Conservation (phyloP, 345 rosid genomes). For the Rhizophora apiculata region DNA sequence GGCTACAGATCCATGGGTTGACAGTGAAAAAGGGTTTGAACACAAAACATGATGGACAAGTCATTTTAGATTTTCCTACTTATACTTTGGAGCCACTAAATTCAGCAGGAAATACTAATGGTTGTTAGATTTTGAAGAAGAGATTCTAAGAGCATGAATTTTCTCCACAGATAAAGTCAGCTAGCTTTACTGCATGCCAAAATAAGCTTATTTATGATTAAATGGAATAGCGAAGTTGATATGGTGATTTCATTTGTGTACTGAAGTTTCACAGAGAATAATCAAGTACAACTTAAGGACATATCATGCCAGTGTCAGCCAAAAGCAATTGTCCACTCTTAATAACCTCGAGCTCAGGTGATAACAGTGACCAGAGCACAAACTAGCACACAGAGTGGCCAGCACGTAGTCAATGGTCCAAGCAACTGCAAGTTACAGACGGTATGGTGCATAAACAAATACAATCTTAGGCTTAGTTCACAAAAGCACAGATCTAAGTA, state of each 20-base stretch:
- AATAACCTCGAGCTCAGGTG: background rate
- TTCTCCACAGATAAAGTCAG: too few species aligned
- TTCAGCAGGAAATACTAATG: too few species aligned
- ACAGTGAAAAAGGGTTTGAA: too few species aligned
- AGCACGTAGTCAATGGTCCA: background rate
- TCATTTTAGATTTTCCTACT: too few species aligned
- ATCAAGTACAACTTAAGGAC: background rate
- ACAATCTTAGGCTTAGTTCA: background rate
- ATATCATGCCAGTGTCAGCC: slow-evolving; percentile 5
- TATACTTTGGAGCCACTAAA: too few species aligned
- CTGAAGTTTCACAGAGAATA: background rate
- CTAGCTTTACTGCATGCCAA: too few species aligned
- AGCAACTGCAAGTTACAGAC: background rate
- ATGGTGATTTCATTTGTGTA: background rate
- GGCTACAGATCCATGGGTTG: background rate
- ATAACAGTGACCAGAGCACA: background rate
- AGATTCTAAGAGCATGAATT: too few species aligned
- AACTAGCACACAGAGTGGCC: background rate
- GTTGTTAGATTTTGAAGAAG: too few species aligned
- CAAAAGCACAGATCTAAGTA: background rate
- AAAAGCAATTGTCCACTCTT: slow-evolving; percentile 1
- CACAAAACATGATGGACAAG: too few species aligned
- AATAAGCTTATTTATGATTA: too few species aligned
- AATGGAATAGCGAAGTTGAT: too few species aligned
- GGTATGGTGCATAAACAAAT: background rate